These are phyloP conservation scores for Hymenoscyphus albidus DNA, from an alignment of 2,329 filamentous ascomycete genomes.

Conservation along the genomic window DNA sequence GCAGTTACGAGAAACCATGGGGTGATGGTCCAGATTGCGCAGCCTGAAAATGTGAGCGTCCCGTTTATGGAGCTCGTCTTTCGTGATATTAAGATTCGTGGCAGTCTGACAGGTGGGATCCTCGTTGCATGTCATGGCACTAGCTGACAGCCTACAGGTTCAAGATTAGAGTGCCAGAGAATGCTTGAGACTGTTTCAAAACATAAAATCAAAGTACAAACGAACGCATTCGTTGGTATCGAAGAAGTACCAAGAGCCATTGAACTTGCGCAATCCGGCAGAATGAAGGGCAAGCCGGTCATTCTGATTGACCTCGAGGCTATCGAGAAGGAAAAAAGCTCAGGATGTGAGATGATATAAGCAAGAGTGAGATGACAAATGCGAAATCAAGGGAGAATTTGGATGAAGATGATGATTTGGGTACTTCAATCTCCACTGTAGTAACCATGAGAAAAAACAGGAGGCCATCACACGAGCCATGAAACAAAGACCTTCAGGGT, in stretches of 20 bases:
- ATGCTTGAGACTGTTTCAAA: constrained; percentile 47
- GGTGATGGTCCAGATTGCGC: constrained; percentile 55
- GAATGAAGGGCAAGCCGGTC: constrained; percentile 52
- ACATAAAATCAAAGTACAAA: constrained; percentile 46
- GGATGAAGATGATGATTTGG: too few species aligned
- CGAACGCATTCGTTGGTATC: constrained; percentile 49
- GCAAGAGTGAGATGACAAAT: not conserved
- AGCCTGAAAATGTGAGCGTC: constrained; percentile 39
- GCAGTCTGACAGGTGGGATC: constrained; percentile 37
- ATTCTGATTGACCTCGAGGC: constrained; percentile 47
- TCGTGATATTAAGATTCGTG: constrained; percentile 48
- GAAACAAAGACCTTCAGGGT: not conserved
- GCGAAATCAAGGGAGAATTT: too few species aligned
- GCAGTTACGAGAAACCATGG: constrained; percentile 58
- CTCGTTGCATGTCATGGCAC: not conserved
- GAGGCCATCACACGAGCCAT: not conserved
- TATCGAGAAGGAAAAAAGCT: constrained; percentile 22
- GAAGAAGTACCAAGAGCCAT: constrained; percentile 49
- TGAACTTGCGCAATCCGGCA: constrained; percentile 47
- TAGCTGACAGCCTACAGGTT: constrained; percentile 26
- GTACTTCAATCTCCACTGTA: not conserved
- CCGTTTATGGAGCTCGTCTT: constrained; percentile 48
- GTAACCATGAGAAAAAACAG: not conserved
- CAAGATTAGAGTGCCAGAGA: constrained; percentile 41
- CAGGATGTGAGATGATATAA: not conserved